Conservation (phyloP, 2,329 filamentous ascomycete species). For the Ceratocystis colombiana region DNA sequence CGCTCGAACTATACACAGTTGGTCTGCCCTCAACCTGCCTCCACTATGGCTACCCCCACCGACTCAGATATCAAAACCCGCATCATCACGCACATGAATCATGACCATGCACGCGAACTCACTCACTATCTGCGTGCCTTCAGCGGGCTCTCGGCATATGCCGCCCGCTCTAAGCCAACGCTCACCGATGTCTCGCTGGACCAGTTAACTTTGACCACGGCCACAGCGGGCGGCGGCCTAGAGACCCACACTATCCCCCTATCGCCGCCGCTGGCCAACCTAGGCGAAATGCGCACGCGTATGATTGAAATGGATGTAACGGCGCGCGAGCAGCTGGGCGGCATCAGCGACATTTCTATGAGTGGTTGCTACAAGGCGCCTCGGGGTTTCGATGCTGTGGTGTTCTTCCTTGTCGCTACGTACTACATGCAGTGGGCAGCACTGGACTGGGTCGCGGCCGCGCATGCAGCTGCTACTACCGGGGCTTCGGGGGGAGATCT, state of each 20-base stretch:
- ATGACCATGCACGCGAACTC: slow-evolving; percentile 65
- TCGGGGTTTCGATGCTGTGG: slow-evolving; percentile 28
- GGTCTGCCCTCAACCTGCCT: background rate
- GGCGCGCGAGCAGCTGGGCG: slow-evolving; percentile 50
- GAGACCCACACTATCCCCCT: slow-evolving; percentile 49
- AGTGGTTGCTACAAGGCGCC: slow-evolving; percentile 36
- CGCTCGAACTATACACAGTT: background rate
- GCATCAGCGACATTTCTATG: slow-evolving; percentile 42
- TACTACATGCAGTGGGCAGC: slow-evolving; percentile 35
- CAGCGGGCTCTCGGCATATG: background rate
- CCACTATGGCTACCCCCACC: slow-evolving; percentile 21
- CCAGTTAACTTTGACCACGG: slow-evolving; percentile 51
- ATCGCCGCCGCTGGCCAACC: slow-evolving; percentile 57
- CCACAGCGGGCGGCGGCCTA: slow-evolving; percentile 32
- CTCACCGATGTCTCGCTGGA: slow-evolving; percentile 34
- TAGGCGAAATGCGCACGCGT: slow-evolving; percentile 57
- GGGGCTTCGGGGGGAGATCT: background rate
- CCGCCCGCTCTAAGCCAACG: background rate
- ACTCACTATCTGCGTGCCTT: slow-evolving; percentile 45
- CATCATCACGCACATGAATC: slow-evolving; percentile 73
- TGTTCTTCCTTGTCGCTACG: slow-evolving; percentile 45
- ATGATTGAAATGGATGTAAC: slow-evolving; percentile 60
- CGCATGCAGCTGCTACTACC: background rate
- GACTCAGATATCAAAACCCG: slow-evolving; percentile 32
- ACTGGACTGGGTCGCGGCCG: slow-evolving; percentile 9